Conservation (phyloP, 148 eudicot genomes). For the Fagopyrum tataricum region DNA sequence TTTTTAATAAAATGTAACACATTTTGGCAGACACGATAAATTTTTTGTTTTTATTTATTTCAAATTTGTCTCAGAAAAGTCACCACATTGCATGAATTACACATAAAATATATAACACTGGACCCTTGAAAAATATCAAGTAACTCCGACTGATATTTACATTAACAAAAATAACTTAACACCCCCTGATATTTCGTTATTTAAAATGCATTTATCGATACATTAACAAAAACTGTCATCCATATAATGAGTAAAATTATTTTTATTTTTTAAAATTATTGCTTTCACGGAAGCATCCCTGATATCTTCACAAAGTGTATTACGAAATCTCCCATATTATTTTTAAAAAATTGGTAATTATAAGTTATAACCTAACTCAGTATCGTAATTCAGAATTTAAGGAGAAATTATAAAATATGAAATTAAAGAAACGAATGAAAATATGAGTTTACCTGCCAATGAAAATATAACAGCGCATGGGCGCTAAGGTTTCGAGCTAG, state of each 20-base stretch:
- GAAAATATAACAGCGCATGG: background rate
- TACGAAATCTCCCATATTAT: background rate
- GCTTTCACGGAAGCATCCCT: too few species aligned
- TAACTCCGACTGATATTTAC: background rate
- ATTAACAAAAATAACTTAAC: too few species aligned
- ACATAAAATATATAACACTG: background rate
- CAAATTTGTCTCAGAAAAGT: background rate
- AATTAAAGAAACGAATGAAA: background rate
- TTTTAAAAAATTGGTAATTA: background rate
- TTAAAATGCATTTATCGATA: too few species aligned
- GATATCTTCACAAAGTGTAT: too few species aligned
- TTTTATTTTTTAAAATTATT: too few species aligned
- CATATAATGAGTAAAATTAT: too few species aligned
- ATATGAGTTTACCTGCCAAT: background rate
- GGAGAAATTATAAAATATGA: background rate
- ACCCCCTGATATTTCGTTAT: too few species aligned
- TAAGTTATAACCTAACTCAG: background rate
- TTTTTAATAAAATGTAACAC: background rate
- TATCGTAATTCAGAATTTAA: background rate
- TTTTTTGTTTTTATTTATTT: background rate
- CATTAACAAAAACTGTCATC: too few species aligned
- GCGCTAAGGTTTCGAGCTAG: background rate
- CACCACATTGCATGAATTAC: background rate
- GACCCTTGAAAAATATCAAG: background rate
- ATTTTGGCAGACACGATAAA: constrained; percentile 7